Evolutionary conservation across 257 asterid genomes (phyloP).

Genomic region (Ilex aquifolium): DNA sequence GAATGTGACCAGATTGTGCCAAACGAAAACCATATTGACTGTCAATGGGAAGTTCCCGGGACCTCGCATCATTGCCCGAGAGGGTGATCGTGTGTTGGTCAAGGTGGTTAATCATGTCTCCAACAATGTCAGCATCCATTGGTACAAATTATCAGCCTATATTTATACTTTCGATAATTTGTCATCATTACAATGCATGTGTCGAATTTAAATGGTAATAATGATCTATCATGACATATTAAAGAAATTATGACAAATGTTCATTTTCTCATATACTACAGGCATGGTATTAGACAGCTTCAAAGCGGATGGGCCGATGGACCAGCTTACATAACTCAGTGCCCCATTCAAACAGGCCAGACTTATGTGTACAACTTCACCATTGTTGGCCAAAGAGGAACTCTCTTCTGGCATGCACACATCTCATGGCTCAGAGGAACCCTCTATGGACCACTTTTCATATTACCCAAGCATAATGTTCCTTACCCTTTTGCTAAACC

Average conservation of each 20-base stretch:
- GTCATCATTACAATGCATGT: no score
- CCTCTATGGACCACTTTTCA: slow-evolving; percentile 48
- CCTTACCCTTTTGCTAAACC: slow-evolving; percentile 63
- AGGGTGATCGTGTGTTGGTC: slow-evolving; percentile 54
- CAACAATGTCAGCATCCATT: slow-evolving; percentile 56
- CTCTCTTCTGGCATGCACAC: slow-evolving; percentile 68
- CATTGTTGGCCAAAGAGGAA: slow-evolving; percentile 59
- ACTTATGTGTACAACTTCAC: slow-evolving; percentile 59
- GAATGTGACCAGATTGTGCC: slow-evolving; percentile 56
- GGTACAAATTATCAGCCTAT: slow-evolving; percentile 27
- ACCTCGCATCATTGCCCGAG: slow-evolving; percentile 52
- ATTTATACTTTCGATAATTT: no score
- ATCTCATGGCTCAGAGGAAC: slow-evolving; percentile 62
- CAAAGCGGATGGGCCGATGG: slow-evolving; percentile 72
- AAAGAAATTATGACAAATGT: no score
- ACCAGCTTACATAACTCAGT: slow-evolving; percentile 56
- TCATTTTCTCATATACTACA: neutral
- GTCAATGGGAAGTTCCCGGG: slow-evolving; percentile 70
- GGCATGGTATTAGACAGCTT: slow-evolving; percentile 70
- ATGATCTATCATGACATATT: no score
- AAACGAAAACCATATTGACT: slow-evolving; percentile 45
- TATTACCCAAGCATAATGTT: slow-evolving; percentile 35
- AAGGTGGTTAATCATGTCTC: slow-evolving; percentile 52
- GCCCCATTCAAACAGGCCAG: slow-evolving; percentile 61
- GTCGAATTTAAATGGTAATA: no score